Evolutionary conservation across 2,329 filamentous ascomycete genomes (phyloP).

Genomic region (Trichoderma brevicompactum): DNA sequence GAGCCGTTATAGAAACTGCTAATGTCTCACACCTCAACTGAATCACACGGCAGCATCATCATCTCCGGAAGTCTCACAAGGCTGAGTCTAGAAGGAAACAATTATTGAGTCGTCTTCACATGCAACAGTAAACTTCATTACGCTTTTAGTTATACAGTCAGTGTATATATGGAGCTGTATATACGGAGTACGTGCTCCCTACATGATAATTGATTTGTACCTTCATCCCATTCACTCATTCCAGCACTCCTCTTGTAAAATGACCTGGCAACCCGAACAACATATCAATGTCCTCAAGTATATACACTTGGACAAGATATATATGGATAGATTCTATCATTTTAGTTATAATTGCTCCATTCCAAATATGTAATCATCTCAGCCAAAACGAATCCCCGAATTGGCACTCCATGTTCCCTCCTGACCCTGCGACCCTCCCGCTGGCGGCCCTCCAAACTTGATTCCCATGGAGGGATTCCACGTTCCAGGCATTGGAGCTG

Average conservation of each 20-base stretch:
- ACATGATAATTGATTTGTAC: not conserved
- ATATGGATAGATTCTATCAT: not conserved
- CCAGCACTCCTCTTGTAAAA: not conserved
- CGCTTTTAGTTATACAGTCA: no score
- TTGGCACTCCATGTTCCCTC: constrained; percentile 62
- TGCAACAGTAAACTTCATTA: no score
- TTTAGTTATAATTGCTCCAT: not conserved
- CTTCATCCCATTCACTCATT: not conserved
- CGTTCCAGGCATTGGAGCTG: constrained; percentile 39
- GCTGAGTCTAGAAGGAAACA: not conserved
- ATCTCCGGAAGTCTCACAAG: not conserved
- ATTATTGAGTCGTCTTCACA: not conserved
- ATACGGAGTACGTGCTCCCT: no score
- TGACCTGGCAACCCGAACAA: not conserved
- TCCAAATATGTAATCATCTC: not conserved
- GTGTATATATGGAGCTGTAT: not conserved
- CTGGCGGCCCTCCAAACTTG: constrained; percentile 63
- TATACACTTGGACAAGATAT: not conserved
- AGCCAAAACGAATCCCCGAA: constrained; percentile 62
- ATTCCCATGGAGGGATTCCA: constrained; percentile 86
- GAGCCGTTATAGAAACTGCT: not conserved
- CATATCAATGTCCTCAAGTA: not conserved
- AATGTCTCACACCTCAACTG: not conserved
- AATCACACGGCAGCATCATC: not conserved
- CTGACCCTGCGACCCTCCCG: constrained; percentile 35